Percentiles rank a stretch among this genome's conserved stretches.
These are phyloP conservation scores for Fusarium sp. DNA, from an alignment of 2,329 filamentous ascomycete species.

Conservation along the genomic window DNA sequence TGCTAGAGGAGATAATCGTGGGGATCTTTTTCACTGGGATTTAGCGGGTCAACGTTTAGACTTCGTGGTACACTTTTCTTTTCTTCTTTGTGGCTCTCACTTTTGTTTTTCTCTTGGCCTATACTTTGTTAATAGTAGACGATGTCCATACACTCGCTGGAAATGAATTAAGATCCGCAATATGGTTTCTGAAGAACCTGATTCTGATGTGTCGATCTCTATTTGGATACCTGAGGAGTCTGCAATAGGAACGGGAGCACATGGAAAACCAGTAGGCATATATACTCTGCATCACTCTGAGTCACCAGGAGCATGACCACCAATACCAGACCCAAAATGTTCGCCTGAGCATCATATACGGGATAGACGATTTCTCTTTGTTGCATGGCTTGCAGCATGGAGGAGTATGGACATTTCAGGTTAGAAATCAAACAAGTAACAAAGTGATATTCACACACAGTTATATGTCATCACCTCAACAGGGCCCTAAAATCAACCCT, in stretches of 20 bases:
- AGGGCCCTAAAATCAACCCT: neutral
- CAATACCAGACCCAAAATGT: neutral
- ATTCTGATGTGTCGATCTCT: neutral
- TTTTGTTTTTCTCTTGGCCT: constrained; percentile 30
- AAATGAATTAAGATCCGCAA: constrained; percentile 33
- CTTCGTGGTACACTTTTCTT: constrained; percentile 34
- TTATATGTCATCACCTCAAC: neutral
- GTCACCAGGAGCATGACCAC: neutral
- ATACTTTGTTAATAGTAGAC: constrained; percentile 49
- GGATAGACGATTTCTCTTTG: neutral
- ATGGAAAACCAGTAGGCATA: neutral
- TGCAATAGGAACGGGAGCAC: no score
- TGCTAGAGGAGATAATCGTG: constrained; percentile 35
- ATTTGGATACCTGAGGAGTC: neutral
- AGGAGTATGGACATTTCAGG: neutral
- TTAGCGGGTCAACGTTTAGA: constrained; percentile 44
- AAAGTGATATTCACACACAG: constrained; percentile 22
- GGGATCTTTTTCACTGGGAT: constrained; percentile 40
- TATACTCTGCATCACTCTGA: neutral
- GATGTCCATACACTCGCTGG: constrained; percentile 44
- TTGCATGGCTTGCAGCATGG: neutral
- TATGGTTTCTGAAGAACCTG: neutral
- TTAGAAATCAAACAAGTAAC: constrained; percentile 4
- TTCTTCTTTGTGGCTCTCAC: constrained; percentile 1
- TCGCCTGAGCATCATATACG: neutral